Evolutionary conservation across 805 yeast genomes (phyloP).

Genomic region (Brettanomyces nanus): DNA sequence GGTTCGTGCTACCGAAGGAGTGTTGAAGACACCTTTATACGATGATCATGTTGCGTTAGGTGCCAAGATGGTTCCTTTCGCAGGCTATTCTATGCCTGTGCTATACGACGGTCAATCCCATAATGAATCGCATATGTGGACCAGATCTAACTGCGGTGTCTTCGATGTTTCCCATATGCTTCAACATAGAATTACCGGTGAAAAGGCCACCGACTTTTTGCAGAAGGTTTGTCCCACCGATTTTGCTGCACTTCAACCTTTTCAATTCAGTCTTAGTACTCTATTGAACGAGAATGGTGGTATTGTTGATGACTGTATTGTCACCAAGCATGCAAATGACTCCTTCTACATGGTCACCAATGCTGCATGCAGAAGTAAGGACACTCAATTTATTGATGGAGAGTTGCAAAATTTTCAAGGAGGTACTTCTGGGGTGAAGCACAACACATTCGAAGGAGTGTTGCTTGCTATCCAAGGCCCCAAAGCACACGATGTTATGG

Average conservation of each 20-base stretch:
- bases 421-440: slow-evolving; percentile 18
- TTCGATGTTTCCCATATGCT: slow-evolving; percentile 98
- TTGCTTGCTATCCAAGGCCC: slow-evolving; percentile 94
- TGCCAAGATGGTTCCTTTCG: slow-evolving; percentile 92
- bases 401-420: slow-evolving; percentile 35
- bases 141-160: slow-evolving; percentile 76
- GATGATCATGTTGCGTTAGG: slow-evolving; percentile 71
- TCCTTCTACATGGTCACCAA: slow-evolving; percentile 83
- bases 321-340: slow-evolving; percentile 74
- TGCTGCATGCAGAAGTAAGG: slow-evolving; percentile 90
- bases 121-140: slow-evolving; percentile 93
- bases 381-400: slow-evolving; percentile 50
- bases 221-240: slow-evolving; percentile 88
- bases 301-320: slow-evolving; percentile 87
- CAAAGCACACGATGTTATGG: slow-evolving; percentile 57
- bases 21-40: slow-evolving; percentile 65
- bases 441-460: slow-evolving; percentile 55
- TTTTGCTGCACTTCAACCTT: slow-evolving; percentile 44
- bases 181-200: slow-evolving; percentile 75
- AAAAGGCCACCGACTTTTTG: slow-evolving; percentile 56
- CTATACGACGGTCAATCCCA: slow-evolving; percentile 79
- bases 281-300: slow-evolving; percentile 67
- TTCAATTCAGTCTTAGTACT: slow-evolving; percentile 69
- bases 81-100: slow-evolving; percentile 96
- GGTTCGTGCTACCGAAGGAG: neutral